Conservation (phyloP, 2,329 filamentous ascomycete species). For the Colletotrichum sp. region DNA sequence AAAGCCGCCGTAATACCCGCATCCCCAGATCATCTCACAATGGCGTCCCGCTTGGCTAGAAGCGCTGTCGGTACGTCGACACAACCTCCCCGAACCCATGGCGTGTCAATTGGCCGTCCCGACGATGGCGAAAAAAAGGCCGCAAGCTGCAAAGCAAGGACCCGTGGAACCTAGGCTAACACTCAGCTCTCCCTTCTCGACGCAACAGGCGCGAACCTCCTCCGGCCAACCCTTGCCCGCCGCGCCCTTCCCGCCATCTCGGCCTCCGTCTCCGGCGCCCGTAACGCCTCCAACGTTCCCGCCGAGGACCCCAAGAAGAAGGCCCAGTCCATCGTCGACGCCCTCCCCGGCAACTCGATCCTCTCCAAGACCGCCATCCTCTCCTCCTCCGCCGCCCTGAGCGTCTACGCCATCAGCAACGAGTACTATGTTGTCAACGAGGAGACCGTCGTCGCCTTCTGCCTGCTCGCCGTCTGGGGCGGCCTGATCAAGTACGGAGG, state of each 20-base stretch:
- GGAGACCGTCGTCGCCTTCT: slow-evolving; percentile 94
- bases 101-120: slow-evolving; percentile 39
- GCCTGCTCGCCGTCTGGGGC: slow-evolving; percentile 90
- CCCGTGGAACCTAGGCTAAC: slow-evolving; percentile 13
- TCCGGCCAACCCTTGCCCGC: slow-evolving; percentile 81
- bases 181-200: slow-evolving; percentile 26
- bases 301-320: slow-evolving; percentile 93
- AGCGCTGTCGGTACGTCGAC: slow-evolving; percentile 85
- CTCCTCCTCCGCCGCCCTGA: slow-evolving; percentile 88
- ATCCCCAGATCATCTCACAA: slow-evolving; percentile 72
- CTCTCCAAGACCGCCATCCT: slow-evolving; percentile 97
- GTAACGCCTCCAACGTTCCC: slow-evolving; percentile 79
- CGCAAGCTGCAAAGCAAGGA: neutral
- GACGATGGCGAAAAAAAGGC: neutral
- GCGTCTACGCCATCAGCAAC: slow-evolving; percentile 96
- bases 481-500: slow-evolving; percentile 93
- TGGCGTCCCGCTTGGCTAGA: slow-evolving; percentile 98
- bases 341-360: slow-evolving; percentile 89
- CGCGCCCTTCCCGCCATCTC: slow-evolving; percentile 77
- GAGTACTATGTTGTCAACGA: slow-evolving; percentile 99
- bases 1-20: slow-evolving; percentile 47
- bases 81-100: slow-evolving; percentile 23
- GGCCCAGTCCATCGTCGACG: slow-evolving; percentile 93
- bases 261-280: slow-evolving; percentile 68
- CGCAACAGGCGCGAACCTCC: slow-evolving; percentile 80